phyloP scores from a whole-genome alignment of 2,329 filamentous ascomycete species.

The Xylaria sp. region DNA sequence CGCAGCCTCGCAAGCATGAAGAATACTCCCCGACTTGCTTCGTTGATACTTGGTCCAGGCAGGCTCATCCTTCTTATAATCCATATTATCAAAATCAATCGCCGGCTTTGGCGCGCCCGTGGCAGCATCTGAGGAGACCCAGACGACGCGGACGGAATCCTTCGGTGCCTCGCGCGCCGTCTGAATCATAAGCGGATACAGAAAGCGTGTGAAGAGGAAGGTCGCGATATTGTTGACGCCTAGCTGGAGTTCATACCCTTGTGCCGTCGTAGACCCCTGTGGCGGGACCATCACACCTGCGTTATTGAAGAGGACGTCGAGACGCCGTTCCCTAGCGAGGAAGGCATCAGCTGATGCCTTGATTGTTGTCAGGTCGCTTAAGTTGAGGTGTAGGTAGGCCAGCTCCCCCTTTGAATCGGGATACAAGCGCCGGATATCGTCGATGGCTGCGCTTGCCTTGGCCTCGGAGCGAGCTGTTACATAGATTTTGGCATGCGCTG shows the following conservation, averaged over 20 bases:
- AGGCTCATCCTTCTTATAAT: slow-evolving; percentile 32
- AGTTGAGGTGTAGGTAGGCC: slow-evolving; percentile 52
- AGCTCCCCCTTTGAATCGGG: slow-evolving; percentile 50
- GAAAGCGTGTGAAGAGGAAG: slow-evolving; percentile 44
- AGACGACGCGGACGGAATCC: neutral
- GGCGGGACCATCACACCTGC: slow-evolving; percentile 49
- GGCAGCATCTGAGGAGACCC: slow-evolving; percentile 23
- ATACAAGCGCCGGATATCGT: slow-evolving; percentile 45
- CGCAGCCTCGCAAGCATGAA: slow-evolving; percentile 20
- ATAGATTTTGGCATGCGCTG: slow-evolving; percentile 32
- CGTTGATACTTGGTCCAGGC: slow-evolving; percentile 28
- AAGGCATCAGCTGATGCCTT: slow-evolving; percentile 53
- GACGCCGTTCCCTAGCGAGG: slow-evolving; percentile 47
- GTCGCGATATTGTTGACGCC: slow-evolving; percentile 46
- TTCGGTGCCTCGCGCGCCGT: neutral
- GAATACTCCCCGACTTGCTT: slow-evolving; percentile 18
- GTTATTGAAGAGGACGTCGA: slow-evolving; percentile 56
- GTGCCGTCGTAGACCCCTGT: slow-evolving; percentile 21
- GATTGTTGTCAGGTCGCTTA: slow-evolving; percentile 53
- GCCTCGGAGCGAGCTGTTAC: slow-evolving; percentile 27
- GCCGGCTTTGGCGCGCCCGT: slow-evolving; percentile 35
- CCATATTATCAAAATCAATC: slow-evolving; percentile 40
- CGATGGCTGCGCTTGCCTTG: slow-evolving; percentile 29
- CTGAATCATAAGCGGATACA: neutral
- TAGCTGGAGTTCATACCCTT: slow-evolving; percentile 45